A percentile compares a stretch with the other conserved stretches of the same genome.
These are phyloP conservation scores for Grosmannia serpens DNA, from an alignment of 2,329 filamentous ascomycete species.

Conservation along the genomic window DNA sequence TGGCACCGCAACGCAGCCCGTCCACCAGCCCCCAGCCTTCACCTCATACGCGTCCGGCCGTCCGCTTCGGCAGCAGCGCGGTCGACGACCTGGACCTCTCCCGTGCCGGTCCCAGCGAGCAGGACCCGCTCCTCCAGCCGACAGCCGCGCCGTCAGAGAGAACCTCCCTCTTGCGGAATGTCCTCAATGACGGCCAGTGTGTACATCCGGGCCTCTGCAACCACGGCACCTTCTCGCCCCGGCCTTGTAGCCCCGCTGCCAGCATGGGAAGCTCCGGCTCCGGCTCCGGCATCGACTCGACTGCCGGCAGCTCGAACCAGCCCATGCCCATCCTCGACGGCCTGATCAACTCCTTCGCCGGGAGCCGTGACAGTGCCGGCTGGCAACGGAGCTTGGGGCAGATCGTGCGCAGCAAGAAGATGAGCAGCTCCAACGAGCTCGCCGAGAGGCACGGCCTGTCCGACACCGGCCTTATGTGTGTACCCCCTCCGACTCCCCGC, in stretches of 20 bases:
- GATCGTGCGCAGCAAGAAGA: constrained; percentile 39
- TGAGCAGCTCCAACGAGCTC: constrained; percentile 60
- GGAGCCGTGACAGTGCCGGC: constrained; percentile 22
- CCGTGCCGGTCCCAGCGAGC: constrained; percentile 13
- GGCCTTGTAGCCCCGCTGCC: constrained; percentile 38
- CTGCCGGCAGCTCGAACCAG: constrained; percentile 5
- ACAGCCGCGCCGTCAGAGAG: constrained; percentile 33
- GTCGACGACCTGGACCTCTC: constrained; percentile 8
- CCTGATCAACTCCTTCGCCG: constrained; percentile 25
- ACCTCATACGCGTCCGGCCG: constrained; percentile 6
- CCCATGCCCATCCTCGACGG: constrained; percentile 27
- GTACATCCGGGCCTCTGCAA: constrained; percentile 43
- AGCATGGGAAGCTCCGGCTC: constrained; percentile 21
- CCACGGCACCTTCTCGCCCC: constrained; percentile 69
- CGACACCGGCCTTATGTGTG: constrained; percentile 63
- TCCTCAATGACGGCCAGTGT: constrained; percentile 22
- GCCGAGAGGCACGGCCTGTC: constrained; percentile 63
- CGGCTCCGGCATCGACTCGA: constrained; percentile 21
- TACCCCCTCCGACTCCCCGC: not conserved
- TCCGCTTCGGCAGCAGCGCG: constrained; percentile 10
- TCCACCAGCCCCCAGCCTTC: constrained; percentile 8
- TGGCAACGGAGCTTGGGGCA: constrained; percentile 38
- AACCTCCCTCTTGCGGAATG: constrained; percentile 34
- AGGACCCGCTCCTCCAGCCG: constrained; percentile 11
- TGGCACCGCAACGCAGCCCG: not conserved